Evolutionary conservation across 352 stramenopile species (phyloP), one percentile per base, ranked within the genome.

Genomic region (Globisporangium paddicum): DNA sequence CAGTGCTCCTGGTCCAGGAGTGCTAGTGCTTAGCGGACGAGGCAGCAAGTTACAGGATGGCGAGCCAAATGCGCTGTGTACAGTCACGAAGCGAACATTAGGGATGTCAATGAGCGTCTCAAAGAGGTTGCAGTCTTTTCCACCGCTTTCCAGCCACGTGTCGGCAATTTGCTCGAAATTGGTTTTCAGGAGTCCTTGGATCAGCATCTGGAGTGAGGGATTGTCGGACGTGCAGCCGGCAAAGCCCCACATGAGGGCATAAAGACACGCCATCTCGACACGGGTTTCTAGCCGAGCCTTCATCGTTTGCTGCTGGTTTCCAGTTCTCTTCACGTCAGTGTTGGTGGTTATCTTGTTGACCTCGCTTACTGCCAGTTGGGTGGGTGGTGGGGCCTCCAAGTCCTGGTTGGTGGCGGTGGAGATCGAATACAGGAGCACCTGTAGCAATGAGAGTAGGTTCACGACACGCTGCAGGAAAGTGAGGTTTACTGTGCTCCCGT

Each of bases 191-290:
- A 71, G 34, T 4, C 63, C 69, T 23, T 68, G 77, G 0, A 84
- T 21, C 25, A 79, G 64, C 6, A 67, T 23, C 45, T 74, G 63
- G 13, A 76, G 18, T 0, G 52, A 11, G 19, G 18, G 7, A 5
- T 59, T 62, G 10, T 62, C 67, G 14, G 53, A 63, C 1, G 60
- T 64, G 42, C 64, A 69, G 5, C 64, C 50, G 26, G 67, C 64
- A 58, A 78, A 81, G 2, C 74, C 74, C 78, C 80, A 89, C 11
- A 89, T 35, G 5, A 89, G 49, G 13, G 76, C 72, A 40, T 82
- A 86, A 2, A 81, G 38, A 2, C 80, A 55, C 2, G 65, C 64
- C 74, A 89, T 79, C n/a, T 82, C 71, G 4, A 90, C 70, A 0
- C 74, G 72, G 10, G 73, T 63, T 25, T 70, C 11, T 5, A 67